These are phyloP conservation scores for Suillus luteus DNA, from an alignment of 768 basidiomycete species.

Conservation along the genomic window DNA sequence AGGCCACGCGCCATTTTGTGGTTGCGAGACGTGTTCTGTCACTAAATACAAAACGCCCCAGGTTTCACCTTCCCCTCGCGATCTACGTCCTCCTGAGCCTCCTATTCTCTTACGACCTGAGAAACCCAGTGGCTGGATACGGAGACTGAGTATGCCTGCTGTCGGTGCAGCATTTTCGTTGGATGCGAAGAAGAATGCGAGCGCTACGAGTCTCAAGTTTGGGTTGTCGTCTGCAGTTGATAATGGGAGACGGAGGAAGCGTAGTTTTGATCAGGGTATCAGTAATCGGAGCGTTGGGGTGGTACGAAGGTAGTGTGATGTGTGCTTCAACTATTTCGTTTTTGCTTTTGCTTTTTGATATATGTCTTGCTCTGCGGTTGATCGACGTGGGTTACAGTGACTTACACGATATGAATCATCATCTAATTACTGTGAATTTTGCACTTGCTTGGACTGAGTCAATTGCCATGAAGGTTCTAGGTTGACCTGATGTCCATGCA, in stretches of 20 bases:
- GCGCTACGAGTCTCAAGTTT: slow-evolving; percentile 40
- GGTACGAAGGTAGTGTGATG: slow-evolving; percentile 41
- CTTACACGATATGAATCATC: neutral
- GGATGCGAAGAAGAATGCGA: slow-evolving; percentile 57
- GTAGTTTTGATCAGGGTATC: slow-evolving; percentile 36
- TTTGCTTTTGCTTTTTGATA: neutral
- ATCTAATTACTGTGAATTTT: neutral
- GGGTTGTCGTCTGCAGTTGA: slow-evolving; percentile 42
- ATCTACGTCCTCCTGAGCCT: slow-evolving; percentile 44
- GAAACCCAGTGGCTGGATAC: slow-evolving; percentile 73
- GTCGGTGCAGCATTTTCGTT: slow-evolving; percentile 60
- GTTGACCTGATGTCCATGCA: too few species aligned
- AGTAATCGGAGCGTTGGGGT: slow-evolving; percentile 57
- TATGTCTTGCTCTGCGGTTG: neutral
- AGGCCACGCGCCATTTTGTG: slow-evolving; percentile 64
- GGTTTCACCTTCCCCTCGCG: slow-evolving; percentile 29
- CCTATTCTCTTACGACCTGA: slow-evolving; percentile 51
- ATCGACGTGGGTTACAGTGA: neutral
- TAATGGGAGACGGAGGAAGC: slow-evolving; percentile 47
- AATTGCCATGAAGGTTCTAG: neutral
- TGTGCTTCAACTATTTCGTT: neutral
- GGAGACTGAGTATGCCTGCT: slow-evolving; percentile 75
- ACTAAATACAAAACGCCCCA: slow-evolving; percentile 50
- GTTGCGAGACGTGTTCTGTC: slow-evolving; percentile 64
- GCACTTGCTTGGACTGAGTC: neutral